Base-by-base conservation (phyloP, 345 rosid genomes). In the Carallia brachiata region DNA sequence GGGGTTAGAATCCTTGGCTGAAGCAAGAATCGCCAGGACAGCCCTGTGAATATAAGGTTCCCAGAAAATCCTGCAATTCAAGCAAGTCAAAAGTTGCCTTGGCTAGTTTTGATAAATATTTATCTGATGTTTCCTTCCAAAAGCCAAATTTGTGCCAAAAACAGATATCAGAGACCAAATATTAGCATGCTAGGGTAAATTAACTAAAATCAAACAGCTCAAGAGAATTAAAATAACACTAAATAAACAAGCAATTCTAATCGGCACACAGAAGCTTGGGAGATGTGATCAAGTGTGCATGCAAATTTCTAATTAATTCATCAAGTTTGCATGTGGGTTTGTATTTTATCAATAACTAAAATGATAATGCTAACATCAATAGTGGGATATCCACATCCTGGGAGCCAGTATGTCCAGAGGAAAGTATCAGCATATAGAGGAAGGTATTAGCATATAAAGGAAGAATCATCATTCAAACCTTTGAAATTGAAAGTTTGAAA, bases 51-150 rank as follows among this genome's bases (percentile, higher is more conserved):
- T 88, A 82, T 88, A 83, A 71, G 92, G 90, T 70, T 85, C 86
- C 81, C 84, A 80, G 75, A 92, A 86, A 73, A 92, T 63, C 77
- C 93, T 87, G 97, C 99, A 95, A 95, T 75, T 89, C 92, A 17
- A 89, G 74, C 83, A 95, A 86, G 85, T 87, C 91, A 80, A 95
- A 95, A 68, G 96, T 88, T 72, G 89, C 99, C 83, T 89, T 95
- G 32, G 99, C 99, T 81, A 92, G 80, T 69, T 85, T 89, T 60
- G 97, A 95, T 79, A 95, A 77, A 77, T 92, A 97, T 82, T 95
- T 95, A 77, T 90, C 83, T 70, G 96, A 92, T 69, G 97, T 95
- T 88, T 95, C 99, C 99, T 95, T 83, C 75, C 79, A 61, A 77
- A 44, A 65, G 44, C 70, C 69, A 13, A 69, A 39, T 18, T 62